A percentile compares a stretch with the other conserved stretches of the same genome.
Evolutionary conservation across 306 rosid genomes (phyloP).

Genomic region (Oxytropis ochrocephala): DNA sequence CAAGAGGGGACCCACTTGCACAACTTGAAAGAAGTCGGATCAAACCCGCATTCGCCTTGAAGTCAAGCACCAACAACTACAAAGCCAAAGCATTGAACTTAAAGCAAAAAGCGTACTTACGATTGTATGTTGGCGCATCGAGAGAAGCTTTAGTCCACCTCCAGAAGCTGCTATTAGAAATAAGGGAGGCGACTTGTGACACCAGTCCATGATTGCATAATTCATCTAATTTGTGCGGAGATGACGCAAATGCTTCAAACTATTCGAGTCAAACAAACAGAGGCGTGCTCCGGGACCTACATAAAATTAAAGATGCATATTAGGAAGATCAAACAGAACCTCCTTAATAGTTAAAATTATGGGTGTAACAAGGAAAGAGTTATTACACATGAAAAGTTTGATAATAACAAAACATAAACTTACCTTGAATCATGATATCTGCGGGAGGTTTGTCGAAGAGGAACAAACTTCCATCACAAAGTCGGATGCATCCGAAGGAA

Average conservation of each 20-base stretch:
- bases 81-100: not conserved
- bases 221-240: slow-evolving; percentile 90
- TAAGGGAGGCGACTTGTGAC: slow-evolving; percentile 88
- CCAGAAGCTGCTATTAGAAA: slow-evolving; percentile 92
- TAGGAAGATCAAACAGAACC: not conserved
- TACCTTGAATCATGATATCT: slow-evolving; percentile 97
- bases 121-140: slow-evolving; percentile 83
- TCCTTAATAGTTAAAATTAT: not conserved
- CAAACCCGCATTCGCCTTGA: slow-evolving; percentile 58
- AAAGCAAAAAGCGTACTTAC: slow-evolving; percentile 38
- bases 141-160: slow-evolving; percentile 96
- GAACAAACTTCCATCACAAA: slow-evolving; percentile 99
- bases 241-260: slow-evolving; percentile 95
- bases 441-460: slow-evolving; percentile 90
- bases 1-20: slow-evolving; percentile 97
- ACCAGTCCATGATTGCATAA: slow-evolving; percentile 91
- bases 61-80: slow-evolving; percentile 21
- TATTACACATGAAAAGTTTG: not conserved
- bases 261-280: slow-evolving; percentile 97
- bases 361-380: not conserved
- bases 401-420: not conserved
- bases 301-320: not conserved
- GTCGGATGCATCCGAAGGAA: slow-evolving; percentile 97
- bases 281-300: slow-evolving; percentile 98
- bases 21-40: slow-evolving; percentile 96